Conservation (phyloP, 495 filamentous ascomycete genomes). For the Penicillium antarcticum region DNA sequence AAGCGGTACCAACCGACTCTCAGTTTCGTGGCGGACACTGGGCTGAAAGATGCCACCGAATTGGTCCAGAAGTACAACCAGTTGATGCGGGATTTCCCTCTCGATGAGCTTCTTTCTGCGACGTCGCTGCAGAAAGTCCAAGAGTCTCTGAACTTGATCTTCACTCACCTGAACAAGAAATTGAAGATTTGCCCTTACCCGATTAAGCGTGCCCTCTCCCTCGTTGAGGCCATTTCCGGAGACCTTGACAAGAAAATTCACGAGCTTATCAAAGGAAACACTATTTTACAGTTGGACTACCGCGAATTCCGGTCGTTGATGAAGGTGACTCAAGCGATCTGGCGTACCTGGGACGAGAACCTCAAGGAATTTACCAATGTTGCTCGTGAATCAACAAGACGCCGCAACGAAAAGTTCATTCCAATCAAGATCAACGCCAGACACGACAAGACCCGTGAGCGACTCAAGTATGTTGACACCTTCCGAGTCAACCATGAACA, state of each 20-base stretch:
- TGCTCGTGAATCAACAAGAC: constrained; percentile 85
- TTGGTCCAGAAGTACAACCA: constrained; percentile 98
- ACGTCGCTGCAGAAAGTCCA: constrained; percentile 87
- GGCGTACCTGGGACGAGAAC: constrained; percentile 89
- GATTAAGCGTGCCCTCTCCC: constrained; percentile 80
- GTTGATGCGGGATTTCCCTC: constrained; percentile 94
- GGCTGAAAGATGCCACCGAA: constrained; percentile 89
- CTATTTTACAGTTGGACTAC: constrained; percentile 88
- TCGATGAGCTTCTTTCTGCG: constrained; percentile 90
- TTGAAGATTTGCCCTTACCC: constrained; percentile 92
- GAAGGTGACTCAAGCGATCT: constrained; percentile 78
- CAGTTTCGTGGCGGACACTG: constrained; percentile 93
- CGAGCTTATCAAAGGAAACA: constrained; percentile 75
- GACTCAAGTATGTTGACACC: constrained; percentile 86
- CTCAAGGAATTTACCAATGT: constrained; percentile 97
- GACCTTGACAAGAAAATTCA: constrained; percentile 87
- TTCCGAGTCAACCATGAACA: constrained; percentile 97
- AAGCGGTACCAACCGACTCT: constrained; percentile 96
- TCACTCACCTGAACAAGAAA: constrained; percentile 94
- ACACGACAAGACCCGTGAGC: constrained; percentile 81
- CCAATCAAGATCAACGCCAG: constrained; percentile 89
- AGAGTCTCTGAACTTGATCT: constrained; percentile 82
- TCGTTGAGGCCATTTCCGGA: constrained; percentile 97
- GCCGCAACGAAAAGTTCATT: constrained; percentile 94
- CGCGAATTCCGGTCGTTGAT: constrained; percentile 83